phyloP scores from a whole-genome alignment of 1,284 basidiomycete species.

The Earliella scabrosa region DNA sequence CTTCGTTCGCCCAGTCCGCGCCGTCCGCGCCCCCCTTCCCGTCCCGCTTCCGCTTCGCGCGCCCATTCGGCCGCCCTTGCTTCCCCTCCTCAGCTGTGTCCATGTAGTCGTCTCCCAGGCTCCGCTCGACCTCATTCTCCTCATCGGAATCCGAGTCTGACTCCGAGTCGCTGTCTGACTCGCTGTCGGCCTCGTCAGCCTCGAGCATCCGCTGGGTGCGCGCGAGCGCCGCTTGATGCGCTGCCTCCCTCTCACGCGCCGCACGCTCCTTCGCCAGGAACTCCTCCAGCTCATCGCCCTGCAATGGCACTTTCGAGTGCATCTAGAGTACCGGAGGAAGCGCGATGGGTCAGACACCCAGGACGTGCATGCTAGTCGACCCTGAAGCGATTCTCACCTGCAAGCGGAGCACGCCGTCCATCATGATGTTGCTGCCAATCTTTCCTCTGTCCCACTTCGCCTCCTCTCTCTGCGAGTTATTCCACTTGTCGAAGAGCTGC shows the following conservation, averaged over 20 bases:
- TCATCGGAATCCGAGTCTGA: slow-evolving; percentile 65
- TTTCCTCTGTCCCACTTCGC: slow-evolving; percentile 88
- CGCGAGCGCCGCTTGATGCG: slow-evolving; percentile 83
- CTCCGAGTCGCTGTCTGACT: slow-evolving; percentile 57
- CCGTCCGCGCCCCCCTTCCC: slow-evolving; percentile 52
- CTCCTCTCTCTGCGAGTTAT: slow-evolving; percentile 73
- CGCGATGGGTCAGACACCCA: not conserved
- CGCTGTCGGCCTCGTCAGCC: slow-evolving; percentile 77
- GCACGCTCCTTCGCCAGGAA: slow-evolving; percentile 80
- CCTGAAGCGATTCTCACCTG: no score
- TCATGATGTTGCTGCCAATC: slow-evolving; percentile 83
- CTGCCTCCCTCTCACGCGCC: slow-evolving; percentile 86
- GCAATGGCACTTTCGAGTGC: slow-evolving; percentile 86
- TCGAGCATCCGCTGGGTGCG: slow-evolving; percentile 90
- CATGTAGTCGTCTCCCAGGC: slow-evolving; percentile 56
- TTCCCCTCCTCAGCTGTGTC: slow-evolving; percentile 41
- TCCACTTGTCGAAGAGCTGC: slow-evolving; percentile 87
- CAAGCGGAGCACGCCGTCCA: slow-evolving; percentile 71
- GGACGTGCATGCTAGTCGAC: no score
- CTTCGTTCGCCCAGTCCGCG: slow-evolving; percentile 71
- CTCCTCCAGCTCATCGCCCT: slow-evolving; percentile 85
- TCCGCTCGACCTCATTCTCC: slow-evolving; percentile 71
- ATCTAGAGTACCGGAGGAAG: slow-evolving; percentile 56
- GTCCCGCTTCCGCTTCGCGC: slow-evolving; percentile 45
- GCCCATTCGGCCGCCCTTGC: slow-evolving; percentile 8